Base-by-base conservation (phyloP, 441 rosid genomes). In the Erodium texanum region DNA sequence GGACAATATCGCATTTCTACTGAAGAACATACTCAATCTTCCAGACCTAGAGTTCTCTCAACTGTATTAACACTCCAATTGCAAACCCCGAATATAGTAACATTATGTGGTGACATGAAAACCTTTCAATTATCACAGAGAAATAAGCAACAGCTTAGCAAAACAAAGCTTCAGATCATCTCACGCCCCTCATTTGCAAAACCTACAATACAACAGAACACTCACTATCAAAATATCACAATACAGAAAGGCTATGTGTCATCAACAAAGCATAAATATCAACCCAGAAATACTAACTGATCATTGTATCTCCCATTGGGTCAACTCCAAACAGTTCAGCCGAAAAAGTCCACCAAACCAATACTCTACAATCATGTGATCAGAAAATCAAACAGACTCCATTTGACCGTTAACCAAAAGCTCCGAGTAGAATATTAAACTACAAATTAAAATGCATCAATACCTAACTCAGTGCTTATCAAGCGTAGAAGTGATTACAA, bases 331-430 rank as follows among this genome's bases (percentile, higher is more conserved):
- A 58, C 27, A 58, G 54, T 5, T 48, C 54, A 48, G 18, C 54
- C 27, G 7, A 23, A 59, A 23, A 23, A 59, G 63, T 59, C 63
- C 22, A 59, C 63, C 27, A 23, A 59, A 19, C 63, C 18, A 29
- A 59, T 10, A 56, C 14, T 19, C 24, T 7, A 56, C 62, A 56
- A 11, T 20, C 62, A 56, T 20, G 24, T 8, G 20, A 58, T 12
- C 62, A 9, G 63, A 59, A 59, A 59, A 59, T 59, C 63, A 59
- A 59, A 59, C n/a, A 59, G n/a, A 59, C 22, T 32, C 27, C 63
- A 59, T 20, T 59, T 59, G 29, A 59, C 23, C 63, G 11, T 18
- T 15, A 59, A 59, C 27, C 27, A 59, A 2, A 11, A 59, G 16
- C 63, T 59, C 32, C 3, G 63, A 59, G 27, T 22, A 22, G 29